Evolutionary conservation across 108 stramenopile species (phyloP).

Genomic region (Cyclotella sp.): DNA sequence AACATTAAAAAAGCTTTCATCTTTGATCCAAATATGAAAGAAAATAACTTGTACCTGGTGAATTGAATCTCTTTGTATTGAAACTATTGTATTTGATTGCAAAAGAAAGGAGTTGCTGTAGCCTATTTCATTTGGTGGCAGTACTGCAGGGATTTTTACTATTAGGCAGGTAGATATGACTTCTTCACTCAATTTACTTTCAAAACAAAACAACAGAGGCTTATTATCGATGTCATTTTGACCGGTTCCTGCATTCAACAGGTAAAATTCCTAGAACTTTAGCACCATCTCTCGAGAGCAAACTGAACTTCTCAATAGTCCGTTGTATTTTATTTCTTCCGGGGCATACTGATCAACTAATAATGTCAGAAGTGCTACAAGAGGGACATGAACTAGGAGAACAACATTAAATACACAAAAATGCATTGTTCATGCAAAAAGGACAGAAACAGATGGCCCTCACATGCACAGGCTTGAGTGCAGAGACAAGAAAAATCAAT

Average conservation of each 20-base stretch:
- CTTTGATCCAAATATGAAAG: conserved; percentile 20
- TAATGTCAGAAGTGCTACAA: conserved; percentile 25
- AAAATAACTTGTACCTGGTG: conserved; percentile 27
- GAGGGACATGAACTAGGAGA: background rate
- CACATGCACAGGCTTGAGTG: conserved; percentile 26
- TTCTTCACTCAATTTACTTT: conserved; percentile 13
- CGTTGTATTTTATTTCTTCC: conserved; percentile 10
- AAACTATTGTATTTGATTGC: conserved; percentile 6
- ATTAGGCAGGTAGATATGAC: conserved; percentile 11
- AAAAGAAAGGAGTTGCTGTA: conserved; percentile 6
- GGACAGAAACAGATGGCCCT: background rate
- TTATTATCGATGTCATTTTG: conserved; percentile 1
- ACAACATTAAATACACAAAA: background rate
- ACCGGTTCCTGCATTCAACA: conserved; percentile 15
- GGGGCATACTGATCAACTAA: conserved; percentile 11
- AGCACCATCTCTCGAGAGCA: conserved; percentile 8
- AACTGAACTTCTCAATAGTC: conserved; percentile 18
- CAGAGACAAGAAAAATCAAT: background rate
- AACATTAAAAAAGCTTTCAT: background rate
- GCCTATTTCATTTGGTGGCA: background rate
- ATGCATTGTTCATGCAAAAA: too few relatives aligned
- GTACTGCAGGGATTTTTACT: conserved; percentile 15
- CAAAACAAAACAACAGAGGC: background rate
- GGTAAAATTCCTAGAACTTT: conserved; percentile 12
- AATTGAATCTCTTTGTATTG: conserved; percentile 29